Base-by-base conservation (phyloP, 352 stramenopile genomes). In the Globisporangium lucens region DNA sequence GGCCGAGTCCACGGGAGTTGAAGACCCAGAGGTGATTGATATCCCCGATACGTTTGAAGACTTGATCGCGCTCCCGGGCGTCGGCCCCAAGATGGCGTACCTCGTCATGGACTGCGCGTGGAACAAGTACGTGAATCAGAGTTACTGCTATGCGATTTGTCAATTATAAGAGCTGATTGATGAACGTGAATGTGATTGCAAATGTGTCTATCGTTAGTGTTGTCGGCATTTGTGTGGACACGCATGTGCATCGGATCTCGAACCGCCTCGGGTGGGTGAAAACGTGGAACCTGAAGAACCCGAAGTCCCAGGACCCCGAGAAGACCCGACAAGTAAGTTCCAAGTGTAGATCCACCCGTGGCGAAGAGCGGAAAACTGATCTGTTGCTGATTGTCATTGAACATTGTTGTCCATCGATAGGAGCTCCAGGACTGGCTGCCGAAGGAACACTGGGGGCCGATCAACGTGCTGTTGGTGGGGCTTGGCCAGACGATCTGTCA, bases 1-100 rank as follows among this genome's bases (percentile, higher is more conserved):
- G 2, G 55, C 75, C 33, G 24, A 46, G 24, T 47, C 15, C 7
- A 17, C 38, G 12, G 56, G 33, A 30, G 12, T 15, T 13, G 33
- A 46, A 9, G 69, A 66, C 2, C 56, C 67, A 17, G 67, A 76
- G 27, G 43, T 79, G 20, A 69, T 85, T n/a, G 93, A 98, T 36
- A 98, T 99, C 71, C 97, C 97, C 12, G 65, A 76, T 46, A 97
- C 89, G 4, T 95, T 96, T 46, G 84, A 96, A 13, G 86, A 83
- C 5, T 82, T 99, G 36, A 87, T 98, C 24, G 77, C 87, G 38
- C 72, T 99, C 22, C 90, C 93, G 4, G 97, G 97, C 12, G 87
- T 99, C 4, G 97, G 97, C 7, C 96, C 97, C 4, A 99, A 99
- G 75, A 99, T 99, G 95, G 96, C 95, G 10, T 95, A 94, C n/a